Conservation (phyloP, 768 basidiomycete species). For the Mycena haematopus region DNA sequence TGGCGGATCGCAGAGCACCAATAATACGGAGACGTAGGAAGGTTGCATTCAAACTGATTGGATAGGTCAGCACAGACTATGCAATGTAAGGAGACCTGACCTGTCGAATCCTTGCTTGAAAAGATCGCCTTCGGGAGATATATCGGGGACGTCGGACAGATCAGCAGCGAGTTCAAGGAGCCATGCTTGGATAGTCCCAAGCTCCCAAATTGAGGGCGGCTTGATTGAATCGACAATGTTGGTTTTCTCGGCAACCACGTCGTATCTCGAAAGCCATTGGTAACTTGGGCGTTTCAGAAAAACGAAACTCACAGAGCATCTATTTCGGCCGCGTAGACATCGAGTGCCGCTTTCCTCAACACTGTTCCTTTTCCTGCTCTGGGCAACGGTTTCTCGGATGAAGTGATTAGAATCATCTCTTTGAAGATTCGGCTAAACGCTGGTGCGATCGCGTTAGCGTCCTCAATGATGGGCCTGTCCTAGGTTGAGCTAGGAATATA, state of each 20-base stretch:
- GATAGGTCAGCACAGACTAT: neutral
- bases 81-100: neutral
- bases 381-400: slow-evolving; percentile 47
- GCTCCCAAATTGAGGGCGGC: slow-evolving; percentile 35
- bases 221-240: slow-evolving; percentile 31
- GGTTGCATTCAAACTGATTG: slow-evolving; percentile 37
- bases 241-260: too few relatives aligned
- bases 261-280: too few relatives aligned
- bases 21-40: slow-evolving; percentile 29
- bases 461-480: slow-evolving; percentile 45
- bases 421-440: slow-evolving; percentile 53
- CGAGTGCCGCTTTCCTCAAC: slow-evolving; percentile 46
- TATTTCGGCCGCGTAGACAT: slow-evolving; percentile 48
- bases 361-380: slow-evolving; percentile 55
- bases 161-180: slow-evolving; percentile 31
- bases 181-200: slow-evolving; percentile 33
- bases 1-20: neutral
- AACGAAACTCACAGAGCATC: slow-evolving; percentile 39
- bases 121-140: slow-evolving; percentile 11
- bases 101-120: slow-evolving; percentile 33
- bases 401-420: slow-evolving; percentile 57
- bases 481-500: neutral
- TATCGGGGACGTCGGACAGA: slow-evolving; percentile 17
- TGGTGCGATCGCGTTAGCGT: slow-evolving; percentile 48
- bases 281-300: slow-evolving; percentile 32